phyloP scores from a whole-genome alignment of 768 basidiomycete genomes.

The Daedaleopsis nitida region DNA sequence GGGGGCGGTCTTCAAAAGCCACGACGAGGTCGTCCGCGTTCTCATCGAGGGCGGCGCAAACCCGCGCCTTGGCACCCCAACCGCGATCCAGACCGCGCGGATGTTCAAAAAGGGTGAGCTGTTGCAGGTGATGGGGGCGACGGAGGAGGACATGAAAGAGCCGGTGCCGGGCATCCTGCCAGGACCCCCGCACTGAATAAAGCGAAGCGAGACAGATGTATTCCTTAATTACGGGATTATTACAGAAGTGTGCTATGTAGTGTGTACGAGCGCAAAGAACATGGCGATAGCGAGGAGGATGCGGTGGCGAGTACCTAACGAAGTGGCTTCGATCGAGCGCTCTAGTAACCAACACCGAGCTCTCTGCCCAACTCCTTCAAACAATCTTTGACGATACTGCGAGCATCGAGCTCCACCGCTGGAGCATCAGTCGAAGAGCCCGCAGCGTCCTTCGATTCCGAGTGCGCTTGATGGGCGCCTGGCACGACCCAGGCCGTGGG shows the following conservation, averaged over 20 bases:
- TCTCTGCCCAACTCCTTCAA: constrained; percentile 72
- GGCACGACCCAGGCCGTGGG: constrained; percentile 66
- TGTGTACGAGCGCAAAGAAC: not conserved
- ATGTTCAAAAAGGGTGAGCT: constrained; percentile 66
- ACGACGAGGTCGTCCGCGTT: constrained; percentile 61
- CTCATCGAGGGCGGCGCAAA: constrained; percentile 57
- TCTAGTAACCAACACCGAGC: constrained; percentile 52
- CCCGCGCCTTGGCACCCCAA: constrained; percentile 65
- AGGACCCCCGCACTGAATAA: constrained; percentile 16
- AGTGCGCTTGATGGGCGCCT: constrained; percentile 16
- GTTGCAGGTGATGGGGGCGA: constrained; percentile 58
- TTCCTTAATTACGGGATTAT: not conserved
- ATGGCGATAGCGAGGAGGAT: not conserved
- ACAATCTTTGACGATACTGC: constrained; percentile 66
- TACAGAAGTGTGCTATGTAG: constrained; percentile 1
- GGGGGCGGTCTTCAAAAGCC: constrained; percentile 76
- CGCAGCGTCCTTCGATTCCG: not conserved
- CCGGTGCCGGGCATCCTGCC: constrained; percentile 32
- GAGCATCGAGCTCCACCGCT: constrained; percentile 60
- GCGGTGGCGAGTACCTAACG: no score
- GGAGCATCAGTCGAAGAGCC: constrained; percentile 20
- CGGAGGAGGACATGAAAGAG: constrained; percentile 48
- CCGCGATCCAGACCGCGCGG: constrained; percentile 65
- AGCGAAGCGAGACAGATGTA: not conserved
- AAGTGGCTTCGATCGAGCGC: no score